Conservation (phyloP, 2,329 filamentous ascomycete species). For the Madurella fahalii region DNA sequence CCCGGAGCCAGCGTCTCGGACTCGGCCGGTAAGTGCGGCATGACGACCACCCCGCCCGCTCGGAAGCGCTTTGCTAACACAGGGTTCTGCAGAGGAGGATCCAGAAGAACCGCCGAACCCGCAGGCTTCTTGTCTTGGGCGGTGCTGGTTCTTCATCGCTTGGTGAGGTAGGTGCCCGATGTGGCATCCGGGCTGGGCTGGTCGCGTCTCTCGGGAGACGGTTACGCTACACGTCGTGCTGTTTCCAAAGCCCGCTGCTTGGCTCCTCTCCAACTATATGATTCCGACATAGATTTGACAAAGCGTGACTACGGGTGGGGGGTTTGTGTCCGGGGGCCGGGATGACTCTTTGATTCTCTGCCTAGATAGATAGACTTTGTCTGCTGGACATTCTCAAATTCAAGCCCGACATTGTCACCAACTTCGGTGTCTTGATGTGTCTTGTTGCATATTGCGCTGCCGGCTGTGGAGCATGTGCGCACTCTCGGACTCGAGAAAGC, state of each 20-base stretch:
- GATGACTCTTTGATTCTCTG: conserved; percentile 32
- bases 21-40: conserved; percentile 39
- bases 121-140: conserved; percentile 18
- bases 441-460: not conserved
- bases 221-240: conserved; percentile 32
- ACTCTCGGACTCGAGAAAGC: no score
- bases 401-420: conserved; percentile 27
- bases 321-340: conserved; percentile 32
- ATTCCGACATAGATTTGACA: conserved; percentile 20
- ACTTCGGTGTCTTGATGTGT: conserved; percentile 8
- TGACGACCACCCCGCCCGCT: not conserved
- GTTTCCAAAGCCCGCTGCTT: conserved; percentile 36
- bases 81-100: conserved; percentile 35
- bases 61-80: not conserved
- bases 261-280: not conserved
- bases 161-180: not conserved
- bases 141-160: not conserved
- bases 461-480: not conserved
- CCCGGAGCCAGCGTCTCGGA: conserved; percentile 55
- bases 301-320: conserved; percentile 33
- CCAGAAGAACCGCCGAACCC: conserved; percentile 25
- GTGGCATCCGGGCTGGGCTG: conserved; percentile 40
- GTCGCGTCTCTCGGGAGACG: conserved; percentile 44
- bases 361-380: conserved; percentile 23
- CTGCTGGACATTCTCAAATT: conserved; percentile 33